phyloP scores from a whole-genome alignment of 192 early-diverging fungal species.

The Entomortierella chlamydospora region DNA sequence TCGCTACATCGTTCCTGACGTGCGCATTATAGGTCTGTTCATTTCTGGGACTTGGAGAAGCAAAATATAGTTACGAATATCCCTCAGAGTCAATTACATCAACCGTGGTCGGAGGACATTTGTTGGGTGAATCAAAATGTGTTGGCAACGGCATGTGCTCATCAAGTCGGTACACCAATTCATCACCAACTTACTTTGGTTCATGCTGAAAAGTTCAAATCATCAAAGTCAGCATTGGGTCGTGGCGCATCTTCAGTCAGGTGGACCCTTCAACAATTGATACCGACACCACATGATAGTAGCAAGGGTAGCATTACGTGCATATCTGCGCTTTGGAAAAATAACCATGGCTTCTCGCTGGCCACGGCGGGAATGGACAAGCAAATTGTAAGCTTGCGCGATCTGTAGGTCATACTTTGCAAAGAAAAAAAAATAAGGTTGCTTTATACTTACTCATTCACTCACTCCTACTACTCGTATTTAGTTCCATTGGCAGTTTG shows the following conservation, averaged over 20 bases:
- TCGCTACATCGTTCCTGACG: neutral
- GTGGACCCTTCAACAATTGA: conserved; percentile 27
- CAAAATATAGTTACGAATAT: conserved; percentile 18
- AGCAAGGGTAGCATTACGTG: conserved; percentile 38
- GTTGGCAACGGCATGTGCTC: conserved; percentile 26
- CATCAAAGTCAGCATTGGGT: neutral
- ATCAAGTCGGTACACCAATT: conserved; percentile 17
- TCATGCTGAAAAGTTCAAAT: conserved; percentile 16
- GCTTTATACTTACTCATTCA: neutral
- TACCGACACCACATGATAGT: conserved; percentile 25
- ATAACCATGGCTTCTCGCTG: conserved; percentile 11
- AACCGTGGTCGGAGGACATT: conserved; percentile 50
- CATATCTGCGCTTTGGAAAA: conserved; percentile 14
- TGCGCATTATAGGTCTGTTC: conserved; percentile 13
- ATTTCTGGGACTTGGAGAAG: conserved; percentile 41
- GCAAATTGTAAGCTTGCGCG: conserved; percentile 34
- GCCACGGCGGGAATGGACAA: conserved; percentile 40
- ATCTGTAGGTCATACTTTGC: too few relatives aligned
- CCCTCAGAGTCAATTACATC: conserved; percentile 14
- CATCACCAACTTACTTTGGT: conserved; percentile 31
- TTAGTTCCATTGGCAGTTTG: conserved; percentile 42
- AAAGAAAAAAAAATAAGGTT: neutral
- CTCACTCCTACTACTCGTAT: too few relatives aligned
- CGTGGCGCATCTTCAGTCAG: neutral
- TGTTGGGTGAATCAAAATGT: conserved; percentile 46